These are phyloP conservation scores for Penicillium sp. DNA, from an alignment of 2,329 filamentous ascomycete species.

Conservation along the genomic window DNA sequence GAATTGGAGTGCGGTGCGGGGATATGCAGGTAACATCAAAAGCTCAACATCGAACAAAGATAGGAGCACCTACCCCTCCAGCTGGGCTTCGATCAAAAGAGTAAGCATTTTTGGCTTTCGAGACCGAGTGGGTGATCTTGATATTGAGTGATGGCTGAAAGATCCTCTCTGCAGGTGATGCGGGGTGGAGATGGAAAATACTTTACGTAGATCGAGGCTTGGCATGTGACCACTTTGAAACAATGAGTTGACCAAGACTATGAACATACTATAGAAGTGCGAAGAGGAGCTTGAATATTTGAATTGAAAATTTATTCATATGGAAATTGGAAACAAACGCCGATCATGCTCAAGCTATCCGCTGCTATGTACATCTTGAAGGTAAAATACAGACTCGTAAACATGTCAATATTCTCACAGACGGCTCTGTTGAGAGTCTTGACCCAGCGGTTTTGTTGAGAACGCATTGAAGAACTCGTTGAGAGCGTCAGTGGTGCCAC, in stretches of 20 bases:
- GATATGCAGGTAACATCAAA: background rate
- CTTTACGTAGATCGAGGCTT: constrained; percentile 18
- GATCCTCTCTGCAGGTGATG: constrained; percentile 15
- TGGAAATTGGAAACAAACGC: constrained; percentile 23
- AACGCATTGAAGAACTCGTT: constrained; percentile 80
- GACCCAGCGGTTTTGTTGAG: constrained; percentile 54
- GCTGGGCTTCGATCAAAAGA: constrained; percentile 38
- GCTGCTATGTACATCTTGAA: constrained; percentile 22
- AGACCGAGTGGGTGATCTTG: constrained; percentile 4
- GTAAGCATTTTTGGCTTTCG: constrained; percentile 36
- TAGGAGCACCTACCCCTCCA: constrained; percentile 32
- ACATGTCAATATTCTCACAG: constrained; percentile 22
- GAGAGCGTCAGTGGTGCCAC: constrained; percentile 74
- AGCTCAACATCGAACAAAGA: background rate
- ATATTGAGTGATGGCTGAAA: constrained; percentile 3
- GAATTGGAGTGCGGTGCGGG: constrained; percentile 11
- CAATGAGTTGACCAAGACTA: background rate
- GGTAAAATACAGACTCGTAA: constrained; percentile 17
- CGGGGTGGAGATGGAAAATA: constrained; percentile 25
- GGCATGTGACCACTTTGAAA: constrained; percentile 19
- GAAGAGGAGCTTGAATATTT: background rate
- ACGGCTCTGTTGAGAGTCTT: constrained; percentile 35
- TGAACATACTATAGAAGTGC: background rate
- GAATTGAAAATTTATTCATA: constrained; percentile 15
- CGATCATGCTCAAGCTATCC: constrained; percentile 27